Conservation (phyloP, 2,329 filamentous ascomycete genomes). For the Neofusicoccum sp. region DNA sequence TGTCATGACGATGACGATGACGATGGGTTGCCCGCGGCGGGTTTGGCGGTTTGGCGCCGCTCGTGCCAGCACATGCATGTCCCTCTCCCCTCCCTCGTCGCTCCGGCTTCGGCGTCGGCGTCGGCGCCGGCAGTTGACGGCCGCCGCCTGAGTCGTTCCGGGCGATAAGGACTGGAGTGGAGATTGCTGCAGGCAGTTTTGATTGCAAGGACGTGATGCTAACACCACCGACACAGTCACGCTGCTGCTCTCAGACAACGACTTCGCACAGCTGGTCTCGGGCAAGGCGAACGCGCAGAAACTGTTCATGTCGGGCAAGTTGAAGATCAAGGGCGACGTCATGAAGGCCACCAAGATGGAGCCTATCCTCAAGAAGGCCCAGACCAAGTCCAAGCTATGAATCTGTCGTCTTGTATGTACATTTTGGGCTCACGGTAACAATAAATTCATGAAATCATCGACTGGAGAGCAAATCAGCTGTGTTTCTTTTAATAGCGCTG, state of each 20-base stretch:
- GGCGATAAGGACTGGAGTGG: not conserved
- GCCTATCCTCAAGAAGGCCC: slow-evolving; percentile 84
- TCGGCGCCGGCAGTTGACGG: not conserved
- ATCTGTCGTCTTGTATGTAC: not conserved
- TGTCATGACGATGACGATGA: not conserved
- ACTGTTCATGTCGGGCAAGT: slow-evolving; percentile 96
- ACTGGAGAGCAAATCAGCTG: no score
- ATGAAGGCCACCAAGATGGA: slow-evolving; percentile 99
- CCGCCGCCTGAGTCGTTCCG: not conserved
- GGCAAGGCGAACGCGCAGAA: slow-evolving; percentile 94
- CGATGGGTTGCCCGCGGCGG: not conserved
- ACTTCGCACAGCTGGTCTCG: slow-evolving; percentile 79
- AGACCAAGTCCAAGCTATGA: slow-evolving; percentile 71
- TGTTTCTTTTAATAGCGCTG: no score
- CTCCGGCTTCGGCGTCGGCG: slow-evolving; percentile 12
- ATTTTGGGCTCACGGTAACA: not conserved
- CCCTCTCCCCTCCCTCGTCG: not conserved
- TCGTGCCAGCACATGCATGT: not conserved
- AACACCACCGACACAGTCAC: slow-evolving; percentile 59
- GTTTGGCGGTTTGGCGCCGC: not conserved
- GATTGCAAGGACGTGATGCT: not conserved
- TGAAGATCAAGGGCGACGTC: slow-evolving; percentile 97
- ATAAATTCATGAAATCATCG: not conserved
- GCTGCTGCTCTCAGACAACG: slow-evolving; percentile 78
- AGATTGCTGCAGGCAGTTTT: not conserved